These are phyloP conservation scores for Phytophthora idaei DNA, from an alignment of 352 stramenopile species.

Conservation along the genomic window DNA sequence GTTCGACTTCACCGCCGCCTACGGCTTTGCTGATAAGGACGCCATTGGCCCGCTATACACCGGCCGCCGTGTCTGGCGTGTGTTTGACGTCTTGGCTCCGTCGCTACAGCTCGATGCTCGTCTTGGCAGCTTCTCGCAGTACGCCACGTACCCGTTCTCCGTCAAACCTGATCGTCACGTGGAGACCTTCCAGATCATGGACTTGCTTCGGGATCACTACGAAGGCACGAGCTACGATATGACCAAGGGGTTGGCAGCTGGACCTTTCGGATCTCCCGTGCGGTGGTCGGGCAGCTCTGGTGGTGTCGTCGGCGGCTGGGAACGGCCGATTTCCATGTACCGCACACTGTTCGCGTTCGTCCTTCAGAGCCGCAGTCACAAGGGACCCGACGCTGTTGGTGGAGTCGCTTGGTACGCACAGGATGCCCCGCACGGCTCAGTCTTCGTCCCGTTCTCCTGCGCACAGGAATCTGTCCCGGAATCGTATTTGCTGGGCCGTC, in stretches of 20 bases:
- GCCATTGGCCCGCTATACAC: slow-evolving; percentile 73
- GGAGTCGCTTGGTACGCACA: slow-evolving; percentile 78
- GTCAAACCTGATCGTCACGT: slow-evolving; percentile 76
- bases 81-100: slow-evolving; percentile 81
- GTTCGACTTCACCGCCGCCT: slow-evolving; percentile 80
- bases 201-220: slow-evolving; percentile 90
- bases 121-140: slow-evolving; percentile 66
- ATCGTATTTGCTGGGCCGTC: slow-evolving; percentile 67
- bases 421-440: slow-evolving; percentile 62
- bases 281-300: slow-evolving; percentile 69
- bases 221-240: slow-evolving; percentile 91
- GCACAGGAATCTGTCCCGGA: slow-evolving; percentile 47
- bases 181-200: slow-evolving; percentile 74
- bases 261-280: slow-evolving; percentile 91
- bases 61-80: slow-evolving; percentile 88
- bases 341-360: slow-evolving; percentile 89
- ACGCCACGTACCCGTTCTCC: slow-evolving; percentile 90
- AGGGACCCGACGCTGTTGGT: slow-evolving; percentile 46
- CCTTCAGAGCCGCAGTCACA: slow-evolving; percentile 45
- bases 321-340: slow-evolving; percentile 92
- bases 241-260: slow-evolving; percentile 82
- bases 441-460: slow-evolving; percentile 81
- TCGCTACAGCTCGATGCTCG: slow-evolving; percentile 77
- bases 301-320: slow-evolving; percentile 73
- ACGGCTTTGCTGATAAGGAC: slow-evolving; percentile 66